Percentiles rank a stretch among this genome's conserved stretches.
Evolutionary conservation across 2,329 filamentous ascomycete genomes (phyloP).

Genomic region (Neurospora sp.): DNA sequence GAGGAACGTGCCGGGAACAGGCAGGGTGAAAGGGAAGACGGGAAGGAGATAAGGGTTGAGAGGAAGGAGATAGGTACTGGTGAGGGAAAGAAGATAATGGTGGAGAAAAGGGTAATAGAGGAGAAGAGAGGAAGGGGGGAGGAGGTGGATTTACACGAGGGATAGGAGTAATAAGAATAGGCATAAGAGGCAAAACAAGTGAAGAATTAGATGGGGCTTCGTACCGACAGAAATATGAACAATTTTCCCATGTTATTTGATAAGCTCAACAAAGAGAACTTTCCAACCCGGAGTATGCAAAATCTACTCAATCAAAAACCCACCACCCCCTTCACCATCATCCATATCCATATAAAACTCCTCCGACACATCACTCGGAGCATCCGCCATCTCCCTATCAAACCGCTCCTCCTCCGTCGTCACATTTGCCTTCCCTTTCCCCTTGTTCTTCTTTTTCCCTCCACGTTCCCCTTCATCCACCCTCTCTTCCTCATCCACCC

Average conservation of each 20-base stretch:
- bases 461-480: too few species aligned
- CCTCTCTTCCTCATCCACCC: neutral
- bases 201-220: neutral
- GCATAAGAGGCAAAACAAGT: neutral
- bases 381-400: conserved; percentile 14
- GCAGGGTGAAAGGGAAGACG: neutral
- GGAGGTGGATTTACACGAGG: neutral
- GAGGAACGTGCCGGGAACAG: neutral
- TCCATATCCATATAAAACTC: conserved; percentile 23
- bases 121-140: neutral
- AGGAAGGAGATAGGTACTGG: neutral
- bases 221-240: neutral
- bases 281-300: neutral
- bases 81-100: neutral
- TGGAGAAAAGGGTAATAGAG: neutral
- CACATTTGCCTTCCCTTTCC: conserved; percentile 10
- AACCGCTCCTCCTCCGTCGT: conserved; percentile 5
- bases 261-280: neutral
- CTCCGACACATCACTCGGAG: conserved; percentile 20
- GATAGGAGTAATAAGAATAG: neutral
- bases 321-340: conserved; percentile 14
- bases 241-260: neutral
- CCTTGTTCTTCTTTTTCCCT: conserved; percentile 13
- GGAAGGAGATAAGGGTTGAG: neutral
- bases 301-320: conserved; percentile 15